Evolutionary conservation across 805 yeast species (phyloP).

Genomic region (Schwanniomyces pseudopolymorphus): DNA sequence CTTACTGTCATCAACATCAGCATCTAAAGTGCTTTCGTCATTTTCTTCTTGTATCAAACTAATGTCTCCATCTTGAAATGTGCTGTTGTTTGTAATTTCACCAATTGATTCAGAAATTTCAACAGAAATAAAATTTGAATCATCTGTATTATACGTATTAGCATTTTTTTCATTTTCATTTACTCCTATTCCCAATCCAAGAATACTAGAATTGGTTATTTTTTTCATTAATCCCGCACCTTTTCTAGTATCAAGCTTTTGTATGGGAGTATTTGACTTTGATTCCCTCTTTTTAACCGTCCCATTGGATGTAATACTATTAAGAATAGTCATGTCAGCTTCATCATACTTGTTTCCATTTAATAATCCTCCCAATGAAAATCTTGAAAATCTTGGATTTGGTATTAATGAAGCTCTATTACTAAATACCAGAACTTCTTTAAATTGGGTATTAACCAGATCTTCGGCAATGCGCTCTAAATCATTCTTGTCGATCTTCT

Average conservation of each 20-base stretch:
- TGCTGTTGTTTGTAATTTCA: slow-evolving; percentile 8
- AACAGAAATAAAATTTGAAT: slow-evolving; percentile 17
- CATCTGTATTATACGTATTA: neutral
- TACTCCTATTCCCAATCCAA: slow-evolving; percentile 28
- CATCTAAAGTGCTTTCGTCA: slow-evolving; percentile 15
- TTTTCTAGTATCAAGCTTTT: neutral
- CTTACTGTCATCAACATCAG: slow-evolving; percentile 10
- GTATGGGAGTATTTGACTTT: neutral
- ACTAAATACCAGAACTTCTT: slow-evolving; percentile 3
- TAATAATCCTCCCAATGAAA: slow-evolving; percentile 40
- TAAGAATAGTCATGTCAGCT: slow-evolving; percentile 5
- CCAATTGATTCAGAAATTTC: slow-evolving; percentile 13
- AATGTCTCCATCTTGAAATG: slow-evolving; percentile 22
- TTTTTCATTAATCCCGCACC: slow-evolving; percentile 19
- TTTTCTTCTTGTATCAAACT: slow-evolving; percentile 14
- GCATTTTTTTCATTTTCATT: neutral
- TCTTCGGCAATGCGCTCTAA: neutral
- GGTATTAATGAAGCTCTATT: slow-evolving; percentile 25
- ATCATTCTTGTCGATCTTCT: neutral
- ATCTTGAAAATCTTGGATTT: slow-evolving; percentile 42
- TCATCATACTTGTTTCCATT: slow-evolving; percentile 10
- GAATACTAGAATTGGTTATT: slow-evolving; percentile 21
- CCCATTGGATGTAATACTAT: slow-evolving; percentile 5
- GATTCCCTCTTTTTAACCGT: slow-evolving; percentile 10
- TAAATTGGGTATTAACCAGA: neutral